Base-by-base conservation (phyloP, 371 early-diverging fungal species). In the Phascolomyces articulosus region DNA sequence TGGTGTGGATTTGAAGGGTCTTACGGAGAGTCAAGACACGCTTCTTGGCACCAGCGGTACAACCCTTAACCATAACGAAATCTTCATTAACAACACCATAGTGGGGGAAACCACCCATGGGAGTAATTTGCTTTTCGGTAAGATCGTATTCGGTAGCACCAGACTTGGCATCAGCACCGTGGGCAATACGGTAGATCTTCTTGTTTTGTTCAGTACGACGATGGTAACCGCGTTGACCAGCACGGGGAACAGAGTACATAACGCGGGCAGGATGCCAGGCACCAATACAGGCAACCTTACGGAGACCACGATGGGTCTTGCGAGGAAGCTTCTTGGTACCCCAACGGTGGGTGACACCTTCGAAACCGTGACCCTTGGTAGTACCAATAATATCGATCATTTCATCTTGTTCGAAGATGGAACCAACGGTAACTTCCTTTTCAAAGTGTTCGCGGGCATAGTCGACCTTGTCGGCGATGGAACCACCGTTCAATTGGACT, bases 221-320 rank as follows among this genome's bases (percentile, higher is more conserved):
- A 85, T 99, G 99, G 95, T 96, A 99, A 87, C 99, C 99, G 82
- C 94, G 89, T 90, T 99, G 99, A 95, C 99, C 99, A 73, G 99
- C 98, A 85, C 99, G 96, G 66, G 99, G 95, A 71, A 99, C 99
- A 62, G 99, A 95, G 93, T 89, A 98, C 98, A 98, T 96, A 83
- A 99, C 99, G 71, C 98, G 94, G 78, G 94, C 88, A 80, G 99
- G 99, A 90, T 99, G 99, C 99, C 99, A 99, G 68, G 99, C 99
- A 84, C 99, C 99, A 80, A 99, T 99, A 93, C 99, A 99, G 75
- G 99, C 99, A 72, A 99, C 99, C 94, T 99, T 99, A 80, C 99
- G 95, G 71, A 97, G 91, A 95, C 99, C 99, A 86, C 95, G 95
- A 88, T 98, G 98, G 55, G 99, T 98, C 95, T 99, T 99, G 85